Conservation (phyloP, 768 basidiomycete species). For the Russula sp. region DNA sequence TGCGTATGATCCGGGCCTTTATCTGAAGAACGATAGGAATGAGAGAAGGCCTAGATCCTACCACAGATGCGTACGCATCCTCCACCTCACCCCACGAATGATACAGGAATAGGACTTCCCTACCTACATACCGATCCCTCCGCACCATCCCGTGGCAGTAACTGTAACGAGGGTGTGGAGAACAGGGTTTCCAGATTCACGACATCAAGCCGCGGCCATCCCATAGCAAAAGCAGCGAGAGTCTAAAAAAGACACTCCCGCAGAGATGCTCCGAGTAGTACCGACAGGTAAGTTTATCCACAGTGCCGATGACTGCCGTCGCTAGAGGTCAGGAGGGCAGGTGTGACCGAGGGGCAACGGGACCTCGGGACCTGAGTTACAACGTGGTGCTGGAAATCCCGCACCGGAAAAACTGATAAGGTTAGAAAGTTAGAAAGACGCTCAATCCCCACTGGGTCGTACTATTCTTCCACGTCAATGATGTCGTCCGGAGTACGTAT, state of each 20-base stretch:
- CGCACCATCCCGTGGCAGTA: not conserved
- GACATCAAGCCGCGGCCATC: not conserved
- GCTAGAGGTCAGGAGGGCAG: not conserved
- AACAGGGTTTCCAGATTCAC: not conserved
- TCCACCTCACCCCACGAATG: not conserved
- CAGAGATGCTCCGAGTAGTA: not conserved
- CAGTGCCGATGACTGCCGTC: not conserved
- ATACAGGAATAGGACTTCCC: not conserved
- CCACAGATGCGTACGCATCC: not conserved
- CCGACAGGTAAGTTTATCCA: not conserved
- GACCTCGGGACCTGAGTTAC: no score
- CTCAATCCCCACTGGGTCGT: not conserved
- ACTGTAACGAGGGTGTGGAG: not conserved
- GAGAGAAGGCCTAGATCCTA: not conserved
- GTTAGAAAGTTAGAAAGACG: not conserved
- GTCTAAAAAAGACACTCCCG: not conserved
- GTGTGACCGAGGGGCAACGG: not conserved
- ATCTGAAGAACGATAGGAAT: not conserved
- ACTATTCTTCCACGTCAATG: not conserved
- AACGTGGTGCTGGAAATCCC: not conserved
- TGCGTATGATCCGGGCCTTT: not conserved
- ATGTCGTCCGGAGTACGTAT: not conserved
- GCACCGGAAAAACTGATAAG: not conserved
- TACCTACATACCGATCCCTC: not conserved
- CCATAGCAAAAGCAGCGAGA: not conserved